Evolutionary conservation across 1,284 basidiomycete species (phyloP).

Genomic region (Moniliella sp.): DNA sequence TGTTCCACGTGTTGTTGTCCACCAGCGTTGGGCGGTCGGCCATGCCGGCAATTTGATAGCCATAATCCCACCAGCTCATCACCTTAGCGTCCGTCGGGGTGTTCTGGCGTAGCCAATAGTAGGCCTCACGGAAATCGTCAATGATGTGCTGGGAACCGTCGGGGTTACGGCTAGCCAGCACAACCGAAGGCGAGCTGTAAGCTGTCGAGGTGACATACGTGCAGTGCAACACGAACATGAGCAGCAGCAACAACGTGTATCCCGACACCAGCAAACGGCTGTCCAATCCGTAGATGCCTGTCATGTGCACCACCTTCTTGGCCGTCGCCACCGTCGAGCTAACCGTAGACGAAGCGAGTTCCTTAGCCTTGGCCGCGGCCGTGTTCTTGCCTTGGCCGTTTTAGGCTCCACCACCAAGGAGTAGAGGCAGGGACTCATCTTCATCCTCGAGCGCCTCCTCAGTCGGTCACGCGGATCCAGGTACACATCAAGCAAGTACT

Average conservation of each 20-base stretch:
- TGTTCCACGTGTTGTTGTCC: slow-evolving; percentile 99
- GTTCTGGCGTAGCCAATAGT: slow-evolving; percentile 94
- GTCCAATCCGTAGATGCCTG: slow-evolving; percentile 66
- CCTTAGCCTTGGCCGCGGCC: background rate
- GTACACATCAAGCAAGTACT: slow-evolving; percentile 75
- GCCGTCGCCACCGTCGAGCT: slow-evolving; percentile 14
- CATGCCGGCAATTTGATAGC: slow-evolving; percentile 97
- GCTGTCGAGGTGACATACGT: slow-evolving; percentile 86
- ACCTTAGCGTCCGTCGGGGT: slow-evolving; percentile 74
- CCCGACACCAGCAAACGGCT: slow-evolving; percentile 53
- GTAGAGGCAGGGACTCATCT: slow-evolving; percentile 2
- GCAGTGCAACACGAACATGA: slow-evolving; percentile 63
- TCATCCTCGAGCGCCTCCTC: background rate
- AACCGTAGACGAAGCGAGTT: background rate
- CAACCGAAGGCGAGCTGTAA: slow-evolving; percentile 93
- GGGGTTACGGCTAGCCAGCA: slow-evolving; percentile 55
- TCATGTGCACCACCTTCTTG: slow-evolving; percentile 31
- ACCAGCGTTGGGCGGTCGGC: slow-evolving; percentile 88
- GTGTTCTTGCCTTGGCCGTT: background rate
- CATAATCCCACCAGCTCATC: slow-evolving; percentile 99
- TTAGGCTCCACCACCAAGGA: background rate
- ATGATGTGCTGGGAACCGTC: slow-evolving; percentile 87
- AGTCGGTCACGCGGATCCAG: slow-evolving; percentile 44
- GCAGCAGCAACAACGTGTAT: slow-evolving; percentile 57
- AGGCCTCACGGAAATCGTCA: slow-evolving; percentile 98